Base-by-base conservation (phyloP, 2,329 filamentous ascomycete species). In the Cladosporium cucumerinum region DNA sequence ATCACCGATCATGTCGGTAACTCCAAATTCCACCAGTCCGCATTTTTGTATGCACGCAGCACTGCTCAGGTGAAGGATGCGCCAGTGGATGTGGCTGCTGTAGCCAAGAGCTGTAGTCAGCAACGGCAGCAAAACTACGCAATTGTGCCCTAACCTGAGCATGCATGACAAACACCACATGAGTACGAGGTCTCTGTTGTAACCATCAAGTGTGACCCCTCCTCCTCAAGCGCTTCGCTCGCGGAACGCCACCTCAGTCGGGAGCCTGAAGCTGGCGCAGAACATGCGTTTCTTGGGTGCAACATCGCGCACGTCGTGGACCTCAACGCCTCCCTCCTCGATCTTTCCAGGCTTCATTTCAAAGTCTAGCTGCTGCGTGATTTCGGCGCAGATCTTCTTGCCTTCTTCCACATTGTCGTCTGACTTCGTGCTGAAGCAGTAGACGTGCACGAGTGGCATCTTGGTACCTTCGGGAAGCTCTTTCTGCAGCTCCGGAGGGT, bases 251-350 rank as follows among this genome's bases (percentile, higher is more conserved):
- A 97, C 91, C 71, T 91, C 87, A 36, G 82, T 79, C 2, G 95
- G 95, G 66, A 99, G 75, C 67, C 93, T 86, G 79, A 99, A 98
- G 70, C 88, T 96, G 32, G 92, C 94, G 77, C 95, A 98, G 78
- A 94, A 98, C 93, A 97, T 97, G 74, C 90, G 86, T 83, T 99
- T 99, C 73, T 92, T 89, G 5, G 95, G 95, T 65, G 93, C 91
- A 63, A 99, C 95, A 70, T 96, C 88, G 69, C 95, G 85, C 36
- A 98, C 92, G 75, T 87, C 85, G 64, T 80, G 80, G 6, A 89
- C 81, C 32, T 81, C 76, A 18, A 87, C 77, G 46, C 85, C 85
- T 6, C 82, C 76, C 66, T 90, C 87, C 39, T 69, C 70, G 26
- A 72, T 69, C 28, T 63, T 69, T 68, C 92, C 85, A 0, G 82